phyloP scores from a whole-genome alignment of 306 rosid species.

The Malus domestica region ASM211411v1 NC_041794.1:31318501-31319000 shows the following conservation, averaged over 20 bases:
- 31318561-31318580: slow-evolving; percentile 44
- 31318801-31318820: background rate
- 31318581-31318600: slow-evolving; percentile 39
- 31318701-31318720: background rate
- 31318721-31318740: background rate
- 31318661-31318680: background rate
- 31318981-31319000: background rate
- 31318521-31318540: slow-evolving; percentile 53
- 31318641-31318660: background rate
- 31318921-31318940: slow-evolving; percentile 45
- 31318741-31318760: background rate
- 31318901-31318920: slow-evolving; percentile 41
- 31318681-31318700: background rate
- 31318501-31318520: slow-evolving; percentile 16
- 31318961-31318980: slow-evolving; percentile 22
- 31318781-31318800: background rate
- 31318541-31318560: slow-evolving; percentile 35
- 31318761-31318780: background rate
- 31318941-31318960: slow-evolving; percentile 39
- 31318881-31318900: slow-evolving; percentile 28
- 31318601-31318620: slow-evolving; percentile 16
- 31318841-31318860: background rate
- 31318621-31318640: background rate
- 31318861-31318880: background rate
- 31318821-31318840: background rate